Conservation (phyloP, 2,329 filamentous ascomycete genomes). For the Phyllachora maydis region DNA sequence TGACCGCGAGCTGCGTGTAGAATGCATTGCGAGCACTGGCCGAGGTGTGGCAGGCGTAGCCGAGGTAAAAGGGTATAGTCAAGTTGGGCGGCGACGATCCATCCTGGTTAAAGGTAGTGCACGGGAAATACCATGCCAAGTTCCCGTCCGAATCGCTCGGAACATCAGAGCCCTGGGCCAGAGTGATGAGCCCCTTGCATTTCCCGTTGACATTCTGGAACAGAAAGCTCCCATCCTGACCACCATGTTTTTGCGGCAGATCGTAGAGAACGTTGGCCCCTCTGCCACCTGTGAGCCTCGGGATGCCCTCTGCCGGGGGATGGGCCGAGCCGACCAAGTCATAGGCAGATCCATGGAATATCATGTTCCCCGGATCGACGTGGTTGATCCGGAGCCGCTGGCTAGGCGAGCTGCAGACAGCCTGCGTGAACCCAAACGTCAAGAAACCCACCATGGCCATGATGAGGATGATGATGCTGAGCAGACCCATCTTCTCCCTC, state of each 20-base stretch:
- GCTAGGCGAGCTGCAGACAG: constrained; percentile 58
- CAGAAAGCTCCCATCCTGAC: constrained; percentile 87
- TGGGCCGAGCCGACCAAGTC: constrained; percentile 61
- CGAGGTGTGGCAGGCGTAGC: constrained; percentile 79
- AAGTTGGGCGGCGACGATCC: constrained; percentile 61
- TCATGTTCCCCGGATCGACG: constrained; percentile 71
- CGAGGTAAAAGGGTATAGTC: constrained; percentile 56
- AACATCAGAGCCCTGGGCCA: constrained; percentile 50
- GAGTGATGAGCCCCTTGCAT: constrained; percentile 78
- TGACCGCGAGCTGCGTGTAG: constrained; percentile 43
- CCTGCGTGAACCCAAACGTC: constrained; percentile 86
- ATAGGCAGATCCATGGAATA: constrained; percentile 85
- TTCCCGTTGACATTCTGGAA: constrained; percentile 98
- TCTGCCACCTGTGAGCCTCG: constrained; percentile 21
- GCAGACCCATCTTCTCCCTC: constrained; percentile 94
- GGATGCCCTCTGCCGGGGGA: constrained; percentile 61
- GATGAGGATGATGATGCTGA: constrained; percentile 80
- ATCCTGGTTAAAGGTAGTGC: constrained; percentile 79
- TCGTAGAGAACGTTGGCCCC: constrained; percentile 73
- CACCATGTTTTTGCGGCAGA: constrained; percentile 59
- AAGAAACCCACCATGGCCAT: constrained; percentile 83
- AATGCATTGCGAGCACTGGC: constrained; percentile 47
- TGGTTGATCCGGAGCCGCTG: constrained; percentile 64
- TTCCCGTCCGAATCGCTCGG: constrained; percentile 53
- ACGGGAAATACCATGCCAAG: constrained; percentile 94